Evolutionary conservation across 345 rosid species (phyloP).

Genomic region (Melaleuca alternifolia): DNA sequence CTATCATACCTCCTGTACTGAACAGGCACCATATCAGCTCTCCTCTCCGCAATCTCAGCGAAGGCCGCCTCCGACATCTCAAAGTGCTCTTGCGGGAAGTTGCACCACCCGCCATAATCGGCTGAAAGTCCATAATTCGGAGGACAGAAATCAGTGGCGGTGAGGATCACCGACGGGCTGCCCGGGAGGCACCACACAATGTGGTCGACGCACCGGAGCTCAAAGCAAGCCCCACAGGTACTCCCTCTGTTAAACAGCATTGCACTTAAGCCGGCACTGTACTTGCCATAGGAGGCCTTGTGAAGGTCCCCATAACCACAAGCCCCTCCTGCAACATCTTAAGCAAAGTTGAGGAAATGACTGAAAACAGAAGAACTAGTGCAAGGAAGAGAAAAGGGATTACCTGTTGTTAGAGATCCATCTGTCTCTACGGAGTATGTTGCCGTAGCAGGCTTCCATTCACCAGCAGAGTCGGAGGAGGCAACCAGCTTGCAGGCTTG

Average conservation of each 20-base stretch:
- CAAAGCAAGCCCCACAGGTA: constrained; percentile 84
- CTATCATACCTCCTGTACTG: constrained; percentile 52
- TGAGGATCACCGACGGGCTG: constrained; percentile 71
- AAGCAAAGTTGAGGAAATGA: not conserved
- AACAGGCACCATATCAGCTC: constrained; percentile 66
- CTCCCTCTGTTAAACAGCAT: constrained; percentile 77
- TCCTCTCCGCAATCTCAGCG: constrained; percentile 60
- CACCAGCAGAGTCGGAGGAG: constrained; percentile 15
- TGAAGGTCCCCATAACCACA: constrained; percentile 88
- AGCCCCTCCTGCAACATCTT: constrained; percentile 62
- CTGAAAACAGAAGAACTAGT: not conserved
- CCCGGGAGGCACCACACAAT: constrained; percentile 75
- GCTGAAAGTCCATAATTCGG: constrained; percentile 76
- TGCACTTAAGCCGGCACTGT: constrained; percentile 73
- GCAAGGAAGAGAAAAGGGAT: not conserved
- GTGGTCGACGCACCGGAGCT: constrained; percentile 84
- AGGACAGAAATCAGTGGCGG: constrained; percentile 92
- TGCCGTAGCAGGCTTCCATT: constrained; percentile 84
- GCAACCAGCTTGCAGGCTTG: constrained; percentile 20
- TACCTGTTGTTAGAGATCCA: constrained; percentile 64
- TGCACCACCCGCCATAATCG: constrained; percentile 93
- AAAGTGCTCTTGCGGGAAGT: constrained; percentile 82
- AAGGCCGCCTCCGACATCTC: constrained; percentile 89
- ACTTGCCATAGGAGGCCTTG: constrained; percentile 52
- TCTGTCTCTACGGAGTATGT: constrained; percentile 55